A percentile compares a stretch with the other conserved stretches of the same genome.
Evolutionary conservation across 2,329 filamentous ascomycete species (phyloP).

Genomic region (Pseudogymnoascus sp.): DNA sequence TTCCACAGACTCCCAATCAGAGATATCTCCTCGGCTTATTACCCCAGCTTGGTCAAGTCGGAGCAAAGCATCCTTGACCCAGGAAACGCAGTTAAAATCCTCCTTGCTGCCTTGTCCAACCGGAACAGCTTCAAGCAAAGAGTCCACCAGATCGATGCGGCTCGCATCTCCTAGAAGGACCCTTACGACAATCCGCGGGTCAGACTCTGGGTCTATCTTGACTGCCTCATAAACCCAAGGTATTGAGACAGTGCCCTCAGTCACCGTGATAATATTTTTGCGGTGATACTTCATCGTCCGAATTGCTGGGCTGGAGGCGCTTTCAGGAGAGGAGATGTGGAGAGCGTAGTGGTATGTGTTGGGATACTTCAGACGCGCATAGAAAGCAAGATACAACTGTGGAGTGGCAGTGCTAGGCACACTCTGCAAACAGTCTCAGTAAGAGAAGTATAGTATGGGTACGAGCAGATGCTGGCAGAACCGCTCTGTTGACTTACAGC

Average conservation of each 20-base stretch:
- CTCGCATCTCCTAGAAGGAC: neutral
- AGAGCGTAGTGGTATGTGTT: neutral
- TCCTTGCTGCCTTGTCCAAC: neutral
- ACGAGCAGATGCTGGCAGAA: neutral
- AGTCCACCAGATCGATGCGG: neutral
- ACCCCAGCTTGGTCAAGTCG: neutral
- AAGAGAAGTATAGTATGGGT: neutral
- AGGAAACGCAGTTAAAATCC: neutral
- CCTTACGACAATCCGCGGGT: neutral
- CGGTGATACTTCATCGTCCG: neutral
- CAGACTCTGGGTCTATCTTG: neutral
- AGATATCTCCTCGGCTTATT: neutral
- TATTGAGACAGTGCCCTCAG: neutral
- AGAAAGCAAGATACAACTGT: neutral
- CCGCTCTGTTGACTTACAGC: neutral
- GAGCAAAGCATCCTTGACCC: neutral
- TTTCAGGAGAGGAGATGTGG: neutral
- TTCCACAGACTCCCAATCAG: neutral
- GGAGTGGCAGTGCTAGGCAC: neutral
- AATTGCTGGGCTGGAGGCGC: neutral
- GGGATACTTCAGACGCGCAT: neutral
- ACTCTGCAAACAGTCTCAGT: neutral
- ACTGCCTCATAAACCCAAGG: neutral
- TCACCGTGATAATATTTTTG: slow-evolving; percentile 28
- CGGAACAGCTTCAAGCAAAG: neutral